Conservation (phyloP, 176 grass and related monocot genomes). For the Thinopyrum elongatum region DNA sequence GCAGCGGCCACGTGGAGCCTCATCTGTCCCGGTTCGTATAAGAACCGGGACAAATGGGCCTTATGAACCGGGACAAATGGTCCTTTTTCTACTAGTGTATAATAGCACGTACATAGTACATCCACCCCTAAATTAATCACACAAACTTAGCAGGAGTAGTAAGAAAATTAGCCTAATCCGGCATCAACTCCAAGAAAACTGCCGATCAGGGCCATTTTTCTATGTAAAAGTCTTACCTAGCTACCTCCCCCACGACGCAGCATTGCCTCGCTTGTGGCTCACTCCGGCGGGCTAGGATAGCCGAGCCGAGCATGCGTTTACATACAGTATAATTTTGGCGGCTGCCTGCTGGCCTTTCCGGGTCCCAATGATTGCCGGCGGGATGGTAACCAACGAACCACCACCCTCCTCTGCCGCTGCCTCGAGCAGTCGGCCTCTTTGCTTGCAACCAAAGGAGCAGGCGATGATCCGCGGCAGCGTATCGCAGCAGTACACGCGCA, state of each 20-base stretch:
- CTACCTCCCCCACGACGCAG: neutral
- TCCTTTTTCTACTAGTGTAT: too few relatives aligned
- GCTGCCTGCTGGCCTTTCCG: slow-evolving; percentile 43
- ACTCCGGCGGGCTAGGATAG: too few relatives aligned
- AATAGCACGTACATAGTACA: neutral
- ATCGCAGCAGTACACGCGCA: too few relatives aligned
- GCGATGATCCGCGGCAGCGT: too few relatives aligned
- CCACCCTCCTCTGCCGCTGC: neutral
- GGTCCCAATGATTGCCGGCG: too few relatives aligned
- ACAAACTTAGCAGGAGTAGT: neutral
- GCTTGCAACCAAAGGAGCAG: slow-evolving; percentile 49
- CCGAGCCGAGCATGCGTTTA: neutral
- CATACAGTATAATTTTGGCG: neutral
- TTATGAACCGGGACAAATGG: too few relatives aligned
- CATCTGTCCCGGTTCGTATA: too few relatives aligned
- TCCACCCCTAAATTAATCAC: slow-evolving; percentile 18
- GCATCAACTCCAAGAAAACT: slow-evolving; percentile 42
- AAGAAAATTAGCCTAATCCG: slow-evolving; percentile 5
- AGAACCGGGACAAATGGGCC: too few relatives aligned
- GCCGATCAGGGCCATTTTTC: slow-evolving; percentile 8
- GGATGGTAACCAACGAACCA: slow-evolving; percentile 8
- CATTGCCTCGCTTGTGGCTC: slow-evolving; percentile 41
- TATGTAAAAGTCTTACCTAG: neutral
- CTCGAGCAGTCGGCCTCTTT: slow-evolving; percentile 19
- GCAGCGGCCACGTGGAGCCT: too few relatives aligned